These are phyloP conservation scores for Beauveria rudraprayagi DNA, from an alignment of 2,329 filamentous ascomycete species.

Conservation along the genomic window DNA sequence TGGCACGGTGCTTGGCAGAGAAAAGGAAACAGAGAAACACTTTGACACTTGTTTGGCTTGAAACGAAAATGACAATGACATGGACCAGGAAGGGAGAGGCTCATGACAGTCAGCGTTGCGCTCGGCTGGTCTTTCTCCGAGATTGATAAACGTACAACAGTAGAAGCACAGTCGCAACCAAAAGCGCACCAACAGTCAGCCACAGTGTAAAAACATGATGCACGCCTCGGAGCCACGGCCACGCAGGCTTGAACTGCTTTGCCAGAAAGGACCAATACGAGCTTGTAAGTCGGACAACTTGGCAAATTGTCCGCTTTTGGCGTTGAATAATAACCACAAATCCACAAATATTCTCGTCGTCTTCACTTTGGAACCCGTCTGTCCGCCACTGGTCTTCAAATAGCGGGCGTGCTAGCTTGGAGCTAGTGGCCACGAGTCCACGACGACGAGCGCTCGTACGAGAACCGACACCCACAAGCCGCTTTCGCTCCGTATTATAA, in stretches of 20 bases:
- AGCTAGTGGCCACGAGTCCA: not conserved
- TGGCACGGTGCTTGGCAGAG: not conserved
- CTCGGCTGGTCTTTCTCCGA: not conserved
- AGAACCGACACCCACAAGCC: not conserved
- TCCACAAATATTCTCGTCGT: not conserved
- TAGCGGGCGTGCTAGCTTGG: not conserved
- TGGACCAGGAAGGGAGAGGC: not conserved
- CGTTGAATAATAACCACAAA: not conserved
- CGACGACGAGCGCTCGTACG: not conserved
- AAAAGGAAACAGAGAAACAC: not conserved
- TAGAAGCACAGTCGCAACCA: not conserved
- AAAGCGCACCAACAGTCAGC: not conserved
- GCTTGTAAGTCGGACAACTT: not conserved
- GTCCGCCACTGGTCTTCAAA: no score
- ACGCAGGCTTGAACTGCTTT: not conserved
- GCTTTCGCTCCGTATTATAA: not conserved
- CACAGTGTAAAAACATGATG: not conserved
- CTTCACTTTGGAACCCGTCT: not conserved
- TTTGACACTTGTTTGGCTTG: not conserved
- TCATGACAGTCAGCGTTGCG: not conserved
- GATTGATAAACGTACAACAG: not conserved
- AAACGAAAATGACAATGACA: not conserved
- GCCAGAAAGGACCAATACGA: not conserved
- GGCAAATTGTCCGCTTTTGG: not conserved
- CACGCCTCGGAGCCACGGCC: no score